phyloP scores from a whole-genome alignment of 208 protist genomes.

The Wallacemonas sp. region DNA sequence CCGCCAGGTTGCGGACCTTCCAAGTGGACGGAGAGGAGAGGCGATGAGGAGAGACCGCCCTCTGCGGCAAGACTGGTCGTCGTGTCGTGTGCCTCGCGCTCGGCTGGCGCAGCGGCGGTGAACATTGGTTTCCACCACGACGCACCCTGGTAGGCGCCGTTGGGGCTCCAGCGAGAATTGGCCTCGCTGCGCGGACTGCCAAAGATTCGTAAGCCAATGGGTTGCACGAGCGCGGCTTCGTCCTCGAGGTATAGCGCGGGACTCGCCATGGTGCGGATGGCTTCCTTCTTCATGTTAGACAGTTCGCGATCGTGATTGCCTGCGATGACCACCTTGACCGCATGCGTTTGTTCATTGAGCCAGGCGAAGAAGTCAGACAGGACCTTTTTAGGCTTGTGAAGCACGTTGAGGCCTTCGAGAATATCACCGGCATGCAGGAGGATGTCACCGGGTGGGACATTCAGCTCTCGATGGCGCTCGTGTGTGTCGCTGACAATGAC shows the following conservation, averaged over 20 bases:
- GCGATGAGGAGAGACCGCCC: background rate
- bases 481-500: conserved; percentile 80
- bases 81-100: background rate
- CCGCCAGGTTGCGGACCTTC: conserved; percentile 28
- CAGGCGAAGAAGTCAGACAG: conserved; percentile 55
- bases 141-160: conserved; percentile 45
- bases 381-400: conserved; percentile 12
- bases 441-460: conserved; percentile 53
- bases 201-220: conserved; percentile 48
- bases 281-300: conserved; percentile 16
- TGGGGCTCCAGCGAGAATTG: conserved; percentile 54
- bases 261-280: conserved; percentile 26
- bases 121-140: conserved; percentile 18
- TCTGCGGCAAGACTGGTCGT: conserved; percentile 14
- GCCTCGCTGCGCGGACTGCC: conserved; percentile 53
- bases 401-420: conserved; percentile 33
- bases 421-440: conserved; percentile 73
- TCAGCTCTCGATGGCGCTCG: conserved; percentile 47
- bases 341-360: conserved; percentile 69
- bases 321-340: conserved; percentile 80
- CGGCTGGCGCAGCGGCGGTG: background rate
- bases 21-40: conserved; percentile 8
- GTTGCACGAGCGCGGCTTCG: conserved; percentile 43
- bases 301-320: conserved; percentile 82
- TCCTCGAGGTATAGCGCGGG: conserved; percentile 60